These are phyloP conservation scores for Phalaenopsis aphrodite DNA, from an alignment of 106 monocot genomes.

Conservation along the genomic window DNA sequence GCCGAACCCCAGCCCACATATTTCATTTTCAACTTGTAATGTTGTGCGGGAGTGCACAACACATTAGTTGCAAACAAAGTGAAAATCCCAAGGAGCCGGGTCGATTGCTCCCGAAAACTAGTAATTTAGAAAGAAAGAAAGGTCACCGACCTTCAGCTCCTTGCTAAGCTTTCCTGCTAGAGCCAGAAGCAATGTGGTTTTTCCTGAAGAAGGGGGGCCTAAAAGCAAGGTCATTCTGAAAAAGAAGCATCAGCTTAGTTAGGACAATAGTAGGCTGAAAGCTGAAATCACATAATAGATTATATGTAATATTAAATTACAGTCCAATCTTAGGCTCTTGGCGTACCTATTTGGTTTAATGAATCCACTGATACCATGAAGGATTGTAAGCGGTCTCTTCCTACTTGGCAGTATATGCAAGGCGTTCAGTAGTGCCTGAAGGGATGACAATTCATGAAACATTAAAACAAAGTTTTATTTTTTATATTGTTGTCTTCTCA, in stretches of 20 bases:
- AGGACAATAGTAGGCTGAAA: background rate
- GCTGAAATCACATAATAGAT: background rate
- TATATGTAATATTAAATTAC: background rate
- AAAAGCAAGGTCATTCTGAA: constrained; percentile 57
- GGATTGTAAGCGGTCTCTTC: constrained; percentile 29
- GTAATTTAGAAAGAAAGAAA: background rate
- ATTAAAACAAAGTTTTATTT: too few species aligned
- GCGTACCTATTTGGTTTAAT: constrained; percentile 34
- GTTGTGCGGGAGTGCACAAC: too few species aligned
- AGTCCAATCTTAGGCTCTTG: background rate
- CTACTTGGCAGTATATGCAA: constrained; percentile 34
- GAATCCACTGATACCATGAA: constrained; percentile 38
- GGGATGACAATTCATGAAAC: background rate
- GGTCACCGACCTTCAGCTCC: constrained; percentile 17
- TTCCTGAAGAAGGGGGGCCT: constrained; percentile 60
- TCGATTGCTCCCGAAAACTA: too few species aligned
- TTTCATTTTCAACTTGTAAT: too few species aligned
- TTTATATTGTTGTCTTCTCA: background rate
- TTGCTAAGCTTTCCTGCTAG: constrained; percentile 39
- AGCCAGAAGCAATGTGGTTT: constrained; percentile 44
- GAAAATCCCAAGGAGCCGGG: too few species aligned
- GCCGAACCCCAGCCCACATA: too few species aligned
- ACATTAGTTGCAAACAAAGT: too few species aligned
- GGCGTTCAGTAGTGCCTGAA: constrained; percentile 14
- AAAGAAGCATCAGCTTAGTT: background rate